These are phyloP conservation scores for Prunus yedoensis DNA, from an alignment of 331 rosid genomes.

Conservation along the genomic window DNA sequence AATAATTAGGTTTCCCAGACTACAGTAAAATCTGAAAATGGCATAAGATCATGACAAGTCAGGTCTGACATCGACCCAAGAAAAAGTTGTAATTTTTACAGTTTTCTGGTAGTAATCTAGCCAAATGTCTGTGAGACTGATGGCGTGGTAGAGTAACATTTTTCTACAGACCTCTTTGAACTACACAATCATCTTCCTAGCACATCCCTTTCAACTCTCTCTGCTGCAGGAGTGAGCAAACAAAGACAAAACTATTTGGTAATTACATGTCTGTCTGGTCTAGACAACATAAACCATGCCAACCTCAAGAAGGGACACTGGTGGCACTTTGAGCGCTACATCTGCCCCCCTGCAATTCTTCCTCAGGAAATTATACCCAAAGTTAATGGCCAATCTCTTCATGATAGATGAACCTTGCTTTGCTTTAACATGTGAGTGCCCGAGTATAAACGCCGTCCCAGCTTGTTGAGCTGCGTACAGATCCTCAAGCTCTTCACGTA, in stretches of 20 bases:
- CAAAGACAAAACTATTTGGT: conserved; percentile 17
- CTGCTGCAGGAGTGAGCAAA: conserved; percentile 3
- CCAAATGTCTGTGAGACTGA: not conserved
- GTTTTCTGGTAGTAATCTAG: not conserved
- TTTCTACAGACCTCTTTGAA: conserved; percentile 2
- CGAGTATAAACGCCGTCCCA: conserved; percentile 93
- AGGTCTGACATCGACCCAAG: not conserved
- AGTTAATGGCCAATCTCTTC: conserved; percentile 79
- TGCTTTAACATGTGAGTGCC: conserved; percentile 89
- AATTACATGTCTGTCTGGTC: conserved; percentile 36
- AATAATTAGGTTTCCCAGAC: not conserved
- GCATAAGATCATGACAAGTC: not conserved
- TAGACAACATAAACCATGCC: conserved; percentile 97
- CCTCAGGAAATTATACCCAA: conserved; percentile 85
- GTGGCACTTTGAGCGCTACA: conserved; percentile 94
- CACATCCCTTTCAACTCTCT: not conserved
- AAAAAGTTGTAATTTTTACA: not conserved
- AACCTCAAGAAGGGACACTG: conserved; percentile 92
- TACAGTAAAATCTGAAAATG: not conserved
- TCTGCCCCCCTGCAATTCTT: conserved; percentile 92
- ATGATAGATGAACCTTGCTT: conserved; percentile 80
- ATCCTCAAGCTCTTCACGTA: conserved; percentile 76
- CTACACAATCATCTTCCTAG: conserved; percentile 5
- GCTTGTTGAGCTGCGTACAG: conserved; percentile 76
- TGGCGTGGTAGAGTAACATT: not conserved